Conservation (phyloP, 805 yeast genomes). For the Ascoidea asiatica region DNA sequence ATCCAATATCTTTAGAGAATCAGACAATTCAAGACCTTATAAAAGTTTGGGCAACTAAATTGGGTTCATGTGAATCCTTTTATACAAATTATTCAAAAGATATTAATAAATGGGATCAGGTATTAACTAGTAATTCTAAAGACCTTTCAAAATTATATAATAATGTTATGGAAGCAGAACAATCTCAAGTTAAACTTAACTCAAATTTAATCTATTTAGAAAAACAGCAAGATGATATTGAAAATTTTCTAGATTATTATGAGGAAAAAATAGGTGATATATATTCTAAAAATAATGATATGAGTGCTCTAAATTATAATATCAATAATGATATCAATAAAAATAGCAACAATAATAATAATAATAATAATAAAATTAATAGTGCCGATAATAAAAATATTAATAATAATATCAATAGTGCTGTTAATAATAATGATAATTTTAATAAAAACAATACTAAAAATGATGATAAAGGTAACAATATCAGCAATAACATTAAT, state of each 20-base stretch:
- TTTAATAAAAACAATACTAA: constrained; percentile 13
- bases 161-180: constrained; percentile 73
- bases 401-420: constrained; percentile 16
- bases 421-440: constrained; percentile 18
- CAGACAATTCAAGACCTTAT: constrained; percentile 88
- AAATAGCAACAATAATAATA: constrained; percentile 5
- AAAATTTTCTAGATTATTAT: constrained; percentile 64
- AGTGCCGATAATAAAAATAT: constrained; percentile 12
- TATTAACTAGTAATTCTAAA: constrained; percentile 73
- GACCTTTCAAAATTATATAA: constrained; percentile 66
- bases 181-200: constrained; percentile 73
- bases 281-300: constrained; percentile 9
- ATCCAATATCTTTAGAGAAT: constrained; percentile 70
- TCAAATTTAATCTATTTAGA: constrained; percentile 78
- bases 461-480: too few species aligned
- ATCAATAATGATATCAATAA: constrained; percentile 10
- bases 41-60: constrained; percentile 83
- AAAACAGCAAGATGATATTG: constrained; percentile 87
- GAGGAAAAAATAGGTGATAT: constrained; percentile 53
- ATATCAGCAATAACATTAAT: constrained; percentile 9
- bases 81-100: constrained; percentile 66
- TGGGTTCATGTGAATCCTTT: constrained; percentile 57
- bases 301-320: too few species aligned
- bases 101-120: constrained; percentile 76
- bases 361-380: not conserved